Base-by-base conservation (phyloP, 306 rosid genomes). In the Boehmeria nivea region DNA sequence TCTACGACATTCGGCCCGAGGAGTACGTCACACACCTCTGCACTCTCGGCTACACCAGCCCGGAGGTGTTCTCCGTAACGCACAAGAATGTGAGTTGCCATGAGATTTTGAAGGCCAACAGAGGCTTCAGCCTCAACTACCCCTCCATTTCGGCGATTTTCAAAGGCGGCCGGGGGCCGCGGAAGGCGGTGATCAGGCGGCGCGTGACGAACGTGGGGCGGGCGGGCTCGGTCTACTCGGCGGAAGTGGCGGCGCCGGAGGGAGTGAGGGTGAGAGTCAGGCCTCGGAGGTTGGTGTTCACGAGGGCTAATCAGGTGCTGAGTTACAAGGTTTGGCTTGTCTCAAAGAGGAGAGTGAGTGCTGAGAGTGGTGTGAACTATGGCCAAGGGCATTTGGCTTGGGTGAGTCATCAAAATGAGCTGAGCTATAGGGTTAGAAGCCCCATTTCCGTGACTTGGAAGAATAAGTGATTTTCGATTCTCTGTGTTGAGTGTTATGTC, bases 391-490 rank as follows among this genome's bases (percentile, higher is more conserved):
- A 80, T 74, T 76, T 90, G 78, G 69, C 84, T 33, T 90, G 97
- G 97, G 19, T 77, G 5, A 65, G 78, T 51, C 69, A 80, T 17
- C 59, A 73, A 23, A 81, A 73, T 40, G 58, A 72, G 64, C 67
- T 67, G 16, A 40, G 44, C 16, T 57, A 69, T 66, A 81, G 65
- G 63, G 97, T 86, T 38, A 90, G 83, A 78, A 90, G 97, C 68
- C 94, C 95, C 22, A 82, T 90, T 57, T 71, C 84, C 53, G 90
- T 86, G 65, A 79, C 86, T 56, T 90, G 95, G 95, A 79, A 83
- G 64, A 54, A 61, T 43, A 27, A 27, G 10, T 49, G 61, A 47
- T 40, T 42, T 27, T 27, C 21, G 33, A 17, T n/a, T 40, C 45
- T 17, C 16, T 19, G 47, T 11, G 24, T 24, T 40, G 49, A 18